Evolutionary conservation across 441 rosid species (phyloP).

Genomic region (Hura crepitans): DNA sequence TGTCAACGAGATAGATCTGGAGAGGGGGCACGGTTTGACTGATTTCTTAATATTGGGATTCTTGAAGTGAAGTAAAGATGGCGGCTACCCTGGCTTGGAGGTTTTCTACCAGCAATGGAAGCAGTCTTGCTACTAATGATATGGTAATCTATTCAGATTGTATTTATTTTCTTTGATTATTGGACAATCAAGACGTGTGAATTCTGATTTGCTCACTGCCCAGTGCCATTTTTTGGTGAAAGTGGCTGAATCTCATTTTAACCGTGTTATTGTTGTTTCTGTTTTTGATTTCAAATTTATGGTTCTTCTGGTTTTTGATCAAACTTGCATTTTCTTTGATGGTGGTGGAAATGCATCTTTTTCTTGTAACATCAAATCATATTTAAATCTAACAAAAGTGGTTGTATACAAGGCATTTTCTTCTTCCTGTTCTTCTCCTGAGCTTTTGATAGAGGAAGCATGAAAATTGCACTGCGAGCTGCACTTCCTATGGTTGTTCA

Average conservation of each 20-base stretch:
- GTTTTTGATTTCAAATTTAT: neutral
- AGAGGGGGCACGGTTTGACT: slow-evolving; percentile 35
- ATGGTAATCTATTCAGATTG: slow-evolving; percentile 35
- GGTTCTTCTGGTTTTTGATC: neutral
- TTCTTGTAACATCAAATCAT: neutral
- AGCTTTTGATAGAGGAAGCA: neutral
- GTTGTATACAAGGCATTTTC: neutral
- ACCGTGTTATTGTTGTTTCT: neutral
- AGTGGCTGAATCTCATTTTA: slow-evolving; percentile 21
- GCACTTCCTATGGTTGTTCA: neutral
- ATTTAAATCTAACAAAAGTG: neutral
- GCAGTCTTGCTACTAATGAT: slow-evolving; percentile 61
- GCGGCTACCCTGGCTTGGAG: slow-evolving; percentile 90
- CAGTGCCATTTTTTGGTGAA: neutral
- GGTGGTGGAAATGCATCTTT: neutral
- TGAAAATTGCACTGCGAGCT: neutral
- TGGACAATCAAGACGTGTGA: neutral
- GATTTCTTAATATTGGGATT: slow-evolving; percentile 28
- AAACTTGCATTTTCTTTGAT: neutral
- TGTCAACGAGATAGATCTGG: slow-evolving; percentile 51
- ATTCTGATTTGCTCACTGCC: neutral
- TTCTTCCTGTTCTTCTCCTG: neutral
- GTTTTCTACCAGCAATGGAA: slow-evolving; percentile 70
- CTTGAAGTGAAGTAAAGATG: slow-evolving; percentile 46
- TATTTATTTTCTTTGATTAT: slow-evolving; percentile 3